A percentile compares a stretch with the other conserved stretches of the same genome.
These are phyloP conservation scores for Talaromyces albobiverticillius DNA, from an alignment of 2,329 filamentous ascomycete species.

Conservation along the genomic window DNA sequence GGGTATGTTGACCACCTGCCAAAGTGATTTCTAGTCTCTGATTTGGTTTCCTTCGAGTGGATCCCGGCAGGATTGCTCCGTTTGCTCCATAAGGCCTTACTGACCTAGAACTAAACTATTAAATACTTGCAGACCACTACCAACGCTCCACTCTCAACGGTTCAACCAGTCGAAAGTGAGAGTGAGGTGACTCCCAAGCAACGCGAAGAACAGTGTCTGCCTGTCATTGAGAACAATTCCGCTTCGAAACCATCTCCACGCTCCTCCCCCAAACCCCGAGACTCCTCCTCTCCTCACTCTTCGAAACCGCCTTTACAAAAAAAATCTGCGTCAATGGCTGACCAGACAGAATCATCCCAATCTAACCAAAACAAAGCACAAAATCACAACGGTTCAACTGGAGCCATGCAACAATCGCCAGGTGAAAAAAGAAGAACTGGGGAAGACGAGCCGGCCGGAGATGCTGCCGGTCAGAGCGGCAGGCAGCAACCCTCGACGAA, in stretches of 20 bases:
- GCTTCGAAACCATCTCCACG: background rate
- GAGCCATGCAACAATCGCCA: constrained; percentile 18
- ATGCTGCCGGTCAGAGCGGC: constrained; percentile 19
- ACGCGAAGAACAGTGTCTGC: background rate
- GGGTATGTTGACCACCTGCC: constrained; percentile 4
- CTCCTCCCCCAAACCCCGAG: background rate
- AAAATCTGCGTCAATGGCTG: constrained; percentile 2
- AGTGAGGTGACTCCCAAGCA: constrained; percentile 1
- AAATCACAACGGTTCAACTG: background rate
- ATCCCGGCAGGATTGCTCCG: constrained; percentile 9
- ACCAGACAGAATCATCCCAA: background rate
- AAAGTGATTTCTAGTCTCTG: background rate
- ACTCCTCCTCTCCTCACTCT: background rate
- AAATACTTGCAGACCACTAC: constrained; percentile 12
- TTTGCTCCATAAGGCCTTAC: constrained; percentile 15
- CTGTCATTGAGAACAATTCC: background rate
- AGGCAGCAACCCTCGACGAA: constrained; percentile 9
- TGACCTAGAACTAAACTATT: constrained; percentile 14
- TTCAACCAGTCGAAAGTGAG: background rate
- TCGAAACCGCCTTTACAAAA: background rate
- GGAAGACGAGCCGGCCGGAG: constrained; percentile 24
- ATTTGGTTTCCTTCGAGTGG: constrained; percentile 10
- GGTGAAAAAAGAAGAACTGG: constrained; percentile 28
- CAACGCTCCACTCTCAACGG: constrained; percentile 14
- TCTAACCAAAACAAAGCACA: background rate